Evolutionary conservation across 768 basidiomycete genomes (phyloP).

Genomic region (Suillus cothurnatus): DNA sequence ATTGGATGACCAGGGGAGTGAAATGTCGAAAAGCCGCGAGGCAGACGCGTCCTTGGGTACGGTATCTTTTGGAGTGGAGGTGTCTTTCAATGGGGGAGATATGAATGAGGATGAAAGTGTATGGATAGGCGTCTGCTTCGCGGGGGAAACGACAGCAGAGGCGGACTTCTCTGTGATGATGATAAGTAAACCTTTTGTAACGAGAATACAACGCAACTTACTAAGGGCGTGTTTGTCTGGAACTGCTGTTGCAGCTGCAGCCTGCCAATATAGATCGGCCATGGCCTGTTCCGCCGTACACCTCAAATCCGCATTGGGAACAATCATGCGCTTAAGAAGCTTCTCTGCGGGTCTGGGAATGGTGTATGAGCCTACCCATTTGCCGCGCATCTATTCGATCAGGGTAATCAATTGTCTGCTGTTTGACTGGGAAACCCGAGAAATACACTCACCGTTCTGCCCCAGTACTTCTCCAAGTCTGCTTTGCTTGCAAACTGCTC

Average conservation of each 20-base stretch:
- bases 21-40: conserved; percentile 35
- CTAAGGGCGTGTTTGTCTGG: conserved; percentile 37
- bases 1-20: conserved; percentile 35
- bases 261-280: conserved; percentile 67
- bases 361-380: conserved; percentile 73
- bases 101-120: conserved; percentile 23
- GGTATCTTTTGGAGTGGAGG: conserved; percentile 20
- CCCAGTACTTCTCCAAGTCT: conserved; percentile 85
- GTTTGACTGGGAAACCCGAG: not conserved
- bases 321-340: conserved; percentile 75
- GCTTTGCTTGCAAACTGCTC: conserved; percentile 80
- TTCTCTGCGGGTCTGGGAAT: conserved; percentile 70
- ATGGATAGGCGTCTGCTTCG: conserved; percentile 19
- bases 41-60: conserved; percentile 23
- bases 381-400: conserved; percentile 60
- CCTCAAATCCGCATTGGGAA: conserved; percentile 80
- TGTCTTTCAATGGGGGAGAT: conserved; percentile 25
- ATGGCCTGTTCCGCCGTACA: conserved; percentile 70
- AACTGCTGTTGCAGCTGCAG: conserved; percentile 28
- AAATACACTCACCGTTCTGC: conserved; percentile 61
- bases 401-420: not conserved
- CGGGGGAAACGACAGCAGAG: conserved; percentile 22
- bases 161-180: conserved; percentile 35
- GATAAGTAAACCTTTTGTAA: conserved; percentile 1
- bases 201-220: conserved; percentile 28